Evolutionary conservation across 495 filamentous ascomycete genomes (phyloP).

Genomic region (Penicillium silybi): DNA sequence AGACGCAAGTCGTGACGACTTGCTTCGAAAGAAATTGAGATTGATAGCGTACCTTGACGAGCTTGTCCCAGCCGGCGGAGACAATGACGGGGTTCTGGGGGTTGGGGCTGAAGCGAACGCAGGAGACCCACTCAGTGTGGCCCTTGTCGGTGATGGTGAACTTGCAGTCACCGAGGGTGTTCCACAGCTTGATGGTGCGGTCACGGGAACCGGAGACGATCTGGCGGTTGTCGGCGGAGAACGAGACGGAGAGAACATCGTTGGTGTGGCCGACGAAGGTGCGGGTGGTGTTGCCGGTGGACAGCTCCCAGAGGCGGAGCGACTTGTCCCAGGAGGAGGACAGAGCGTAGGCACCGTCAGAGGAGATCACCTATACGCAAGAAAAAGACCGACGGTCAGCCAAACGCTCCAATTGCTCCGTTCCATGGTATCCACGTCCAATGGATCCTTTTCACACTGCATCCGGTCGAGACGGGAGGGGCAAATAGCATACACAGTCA

Average conservation of each 20-base stretch:
- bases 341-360: conserved; percentile 98
- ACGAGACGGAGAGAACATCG: conserved; percentile 99
- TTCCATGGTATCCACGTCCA: conserved; percentile 16
- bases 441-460: conserved; percentile 5
- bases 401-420: conserved; percentile 14
- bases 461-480: conserved; percentile 9
- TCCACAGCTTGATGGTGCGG: conserved; percentile 99
- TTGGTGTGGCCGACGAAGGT: conserved; percentile 99
- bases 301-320: conserved; percentile 98
- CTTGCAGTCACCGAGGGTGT: conserved; percentile 99
- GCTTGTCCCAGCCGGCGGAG: conserved; percentile 98
- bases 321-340: conserved; percentile 99
- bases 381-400: conserved; percentile 35
- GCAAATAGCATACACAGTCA: conserved; percentile 77
- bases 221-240: conserved; percentile 99
- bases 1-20: not conserved
- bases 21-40: conserved; percentile 8
- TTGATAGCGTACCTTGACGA: conserved; percentile 85
- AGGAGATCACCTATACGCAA: conserved; percentile 86
- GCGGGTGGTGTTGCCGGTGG: conserved; percentile 91
- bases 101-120: conserved; percentile 99
- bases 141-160: conserved; percentile 99
- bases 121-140: conserved; percentile 99
- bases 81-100: conserved; percentile 99
- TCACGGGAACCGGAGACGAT: conserved; percentile 99